phyloP scores from a whole-genome alignment of 106 monocot genomes.

The Hemerocallis citrina region DNA sequence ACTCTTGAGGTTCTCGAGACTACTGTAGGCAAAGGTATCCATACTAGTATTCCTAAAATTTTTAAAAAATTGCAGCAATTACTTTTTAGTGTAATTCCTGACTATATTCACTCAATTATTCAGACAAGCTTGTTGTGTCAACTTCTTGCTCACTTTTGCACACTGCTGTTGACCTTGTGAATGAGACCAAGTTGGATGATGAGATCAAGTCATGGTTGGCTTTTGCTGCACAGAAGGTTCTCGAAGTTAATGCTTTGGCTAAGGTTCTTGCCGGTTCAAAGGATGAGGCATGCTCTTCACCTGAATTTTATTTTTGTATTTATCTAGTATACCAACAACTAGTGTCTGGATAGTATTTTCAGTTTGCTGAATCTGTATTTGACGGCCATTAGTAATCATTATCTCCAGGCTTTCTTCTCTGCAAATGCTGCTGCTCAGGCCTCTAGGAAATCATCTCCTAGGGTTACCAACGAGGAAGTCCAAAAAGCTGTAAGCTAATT shows the following conservation, averaged over 20 bases:
- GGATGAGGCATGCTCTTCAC: constrained; percentile 17
- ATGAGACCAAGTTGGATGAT: constrained; percentile 27
- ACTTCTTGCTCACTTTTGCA: constrained; percentile 22
- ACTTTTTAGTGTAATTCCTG: not conserved
- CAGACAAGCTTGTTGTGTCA: constrained; percentile 26
- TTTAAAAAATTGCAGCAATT: not conserved
- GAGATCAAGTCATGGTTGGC: constrained; percentile 30
- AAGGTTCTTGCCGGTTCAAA: constrained; percentile 22
- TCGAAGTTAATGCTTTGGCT: constrained; percentile 24
- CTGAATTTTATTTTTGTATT: not conserved
- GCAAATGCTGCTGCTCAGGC: constrained; percentile 23
- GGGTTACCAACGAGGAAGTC: constrained; percentile 18
- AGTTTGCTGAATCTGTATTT: not conserved
- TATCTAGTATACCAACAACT: not conserved
- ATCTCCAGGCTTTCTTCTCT: constrained; percentile 19
- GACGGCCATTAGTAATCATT: not conserved
- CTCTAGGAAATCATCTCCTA: constrained; percentile 20
- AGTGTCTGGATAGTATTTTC: not conserved
- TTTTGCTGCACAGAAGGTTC: constrained; percentile 27
- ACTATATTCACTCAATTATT: not conserved
- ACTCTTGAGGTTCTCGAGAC: constrained; percentile 15
- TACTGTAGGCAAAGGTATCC: constrained; percentile 19
- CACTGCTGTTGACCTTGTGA: constrained; percentile 25
- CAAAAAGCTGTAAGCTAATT: constrained; percentile 15
- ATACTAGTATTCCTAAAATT: too few species aligned